Evolutionary conservation across 345 rosid genomes (phyloP), one percentile per base, ranked within the genome.

Genomic region (Eucalyptus erythrocorys): DNA sequence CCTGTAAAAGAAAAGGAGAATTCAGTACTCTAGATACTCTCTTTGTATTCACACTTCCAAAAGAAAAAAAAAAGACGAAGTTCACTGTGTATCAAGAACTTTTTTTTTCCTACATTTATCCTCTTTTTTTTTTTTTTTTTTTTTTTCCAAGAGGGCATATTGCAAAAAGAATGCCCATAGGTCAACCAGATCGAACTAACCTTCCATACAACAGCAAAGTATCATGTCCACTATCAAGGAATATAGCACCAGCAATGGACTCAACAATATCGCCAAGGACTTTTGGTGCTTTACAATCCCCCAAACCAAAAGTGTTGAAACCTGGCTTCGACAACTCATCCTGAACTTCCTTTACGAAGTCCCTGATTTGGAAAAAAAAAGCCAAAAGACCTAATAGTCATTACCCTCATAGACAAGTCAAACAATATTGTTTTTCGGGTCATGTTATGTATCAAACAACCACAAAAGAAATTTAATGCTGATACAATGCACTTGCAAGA

Each of bases 241-340:
- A 98, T 84, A 98, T 96, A 84, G 99, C 98, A 90, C 99, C 99
- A 34, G 99, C 99, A 55, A 97, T 96, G 16, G 99, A 98, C 91
- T 98, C 99, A 32, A 98, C 93, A 87, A 98, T 98, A 91, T 98
- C 99, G 37, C 99, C 99, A 49, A 98, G 98, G 92, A 98, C 99
- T 90, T 98, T 98, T 15, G 99, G 99, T 42, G 99, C 99, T 94
- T 97, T 98, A 92, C 99, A 97, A 89, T 98, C 99, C 91, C 99
- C 99, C 89, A 98, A 90, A 86, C 99, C 99, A 87, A 98, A 98
- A n/a, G 99, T 97, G 91, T 98, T 98, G 91, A 95, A 96, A 82
- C 97, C 98, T 26, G 99, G 99, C 93, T 96, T 97, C 53, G 91
- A 93, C 47, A 95, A 91, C 90, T 97, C 99, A 19, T 94, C 94